phyloP scores from a whole-genome alignment of 306 rosid species.

The Corylus americana region DNA sequence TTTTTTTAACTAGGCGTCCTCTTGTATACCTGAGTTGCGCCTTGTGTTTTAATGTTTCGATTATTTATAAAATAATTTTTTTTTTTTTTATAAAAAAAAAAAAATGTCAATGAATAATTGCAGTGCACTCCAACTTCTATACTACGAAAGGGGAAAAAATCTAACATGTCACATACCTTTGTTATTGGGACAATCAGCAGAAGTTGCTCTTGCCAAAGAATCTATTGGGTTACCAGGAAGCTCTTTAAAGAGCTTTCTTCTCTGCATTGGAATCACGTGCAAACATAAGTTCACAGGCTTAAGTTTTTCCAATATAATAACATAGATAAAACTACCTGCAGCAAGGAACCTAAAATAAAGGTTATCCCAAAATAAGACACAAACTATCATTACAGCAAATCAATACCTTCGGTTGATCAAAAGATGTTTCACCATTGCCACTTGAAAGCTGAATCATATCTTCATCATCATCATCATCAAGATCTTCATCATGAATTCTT shows the following conservation, averaged over 20 bases:
- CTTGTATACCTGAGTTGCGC: too few species aligned
- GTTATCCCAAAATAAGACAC: not conserved
- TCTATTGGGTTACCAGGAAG: conserved; percentile 46
- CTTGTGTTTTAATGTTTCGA: too few species aligned
- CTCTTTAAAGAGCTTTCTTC: conserved; percentile 43
- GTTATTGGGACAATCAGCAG: conserved; percentile 34
- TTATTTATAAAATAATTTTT: too few species aligned
- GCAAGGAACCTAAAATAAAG: not conserved
- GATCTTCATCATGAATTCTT: conserved; percentile 71
- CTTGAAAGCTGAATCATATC: conserved; percentile 27
- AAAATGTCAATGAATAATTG: too few species aligned
- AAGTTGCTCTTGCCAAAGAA: conserved; percentile 41
- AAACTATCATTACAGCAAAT: conserved; percentile 1
- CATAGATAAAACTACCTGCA: too few species aligned
- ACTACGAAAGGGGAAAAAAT: not conserved
- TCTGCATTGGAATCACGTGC: conserved; percentile 42
- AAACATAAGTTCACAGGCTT: not conserved
- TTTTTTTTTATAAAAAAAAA: too few species aligned
- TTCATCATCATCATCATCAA: conserved; percentile 61
- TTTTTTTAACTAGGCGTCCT: too few species aligned
- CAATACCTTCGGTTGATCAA: conserved; percentile 45
- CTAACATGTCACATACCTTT: conserved; percentile 42
- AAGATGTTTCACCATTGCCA: conserved; percentile 43
- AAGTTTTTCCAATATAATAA: too few species aligned
- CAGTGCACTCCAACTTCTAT: not conserved